A percentile compares a stretch with the other conserved stretches of the same genome.
These are phyloP conservation scores for Phytopythium kandeliae DNA, from an alignment of 352 stramenopile genomes.

Conservation along the genomic window DNA sequence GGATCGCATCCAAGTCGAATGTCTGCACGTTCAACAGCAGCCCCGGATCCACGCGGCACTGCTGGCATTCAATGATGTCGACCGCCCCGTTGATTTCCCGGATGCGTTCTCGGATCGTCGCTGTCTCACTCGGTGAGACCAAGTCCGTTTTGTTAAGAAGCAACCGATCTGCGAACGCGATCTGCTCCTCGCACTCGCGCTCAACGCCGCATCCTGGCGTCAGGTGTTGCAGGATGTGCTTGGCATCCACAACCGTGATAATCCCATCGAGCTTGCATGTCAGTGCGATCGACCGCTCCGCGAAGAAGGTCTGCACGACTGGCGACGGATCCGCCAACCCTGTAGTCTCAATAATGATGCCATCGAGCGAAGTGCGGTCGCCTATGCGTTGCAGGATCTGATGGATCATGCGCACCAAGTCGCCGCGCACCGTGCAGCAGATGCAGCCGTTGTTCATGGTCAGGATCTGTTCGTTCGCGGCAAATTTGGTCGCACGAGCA, in stretches of 20 bases:
- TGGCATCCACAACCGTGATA: constrained; percentile 95
- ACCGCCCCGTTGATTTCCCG: constrained; percentile 47
- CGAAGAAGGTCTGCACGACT: constrained; percentile 92
- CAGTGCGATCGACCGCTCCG: constrained; percentile 79
- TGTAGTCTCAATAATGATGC: constrained; percentile 88
- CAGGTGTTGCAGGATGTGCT: constrained; percentile 85
- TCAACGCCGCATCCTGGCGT: constrained; percentile 44
- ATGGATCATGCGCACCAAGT: constrained; percentile 47
- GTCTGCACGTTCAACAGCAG: constrained; percentile 40
- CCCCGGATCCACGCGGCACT: constrained; percentile 34
- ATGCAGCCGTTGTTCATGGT: constrained; percentile 96
- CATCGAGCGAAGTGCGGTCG: constrained; percentile 45
- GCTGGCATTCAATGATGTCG: constrained; percentile 38
- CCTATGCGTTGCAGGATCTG: constrained; percentile 53
- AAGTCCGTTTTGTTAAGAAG: constrained; percentile 97
- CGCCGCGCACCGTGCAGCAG: constrained; percentile 93
- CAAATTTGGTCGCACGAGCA: constrained; percentile 36
- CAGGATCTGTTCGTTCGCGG: constrained; percentile 67
- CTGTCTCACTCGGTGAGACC: constrained; percentile 75
- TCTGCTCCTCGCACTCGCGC: constrained; percentile 92
- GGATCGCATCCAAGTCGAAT: constrained; percentile 41
- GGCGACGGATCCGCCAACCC: constrained; percentile 86
- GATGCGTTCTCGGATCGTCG: constrained; percentile 23
- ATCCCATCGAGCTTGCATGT: constrained; percentile 89
- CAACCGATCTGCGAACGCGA: constrained; percentile 95